A percentile compares a stretch with the other conserved stretches of the same genome.
phyloP scores from a whole-genome alignment of 2,329 filamentous ascomycete genomes.

The Alternaria atra region DNA sequence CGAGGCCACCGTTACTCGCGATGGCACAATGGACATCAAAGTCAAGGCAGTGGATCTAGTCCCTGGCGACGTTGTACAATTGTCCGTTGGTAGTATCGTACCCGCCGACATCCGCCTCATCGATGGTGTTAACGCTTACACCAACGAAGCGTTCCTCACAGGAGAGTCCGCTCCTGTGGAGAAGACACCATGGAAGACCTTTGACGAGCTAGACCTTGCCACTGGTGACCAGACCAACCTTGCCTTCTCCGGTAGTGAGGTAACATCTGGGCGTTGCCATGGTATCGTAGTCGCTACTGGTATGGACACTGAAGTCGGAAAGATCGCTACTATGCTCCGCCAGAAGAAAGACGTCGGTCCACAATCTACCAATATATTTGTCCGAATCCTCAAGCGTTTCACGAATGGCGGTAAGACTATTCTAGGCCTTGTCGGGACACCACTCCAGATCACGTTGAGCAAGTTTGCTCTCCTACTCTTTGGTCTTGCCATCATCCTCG shows the following conservation, averaged over 20 bases:
- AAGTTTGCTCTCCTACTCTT: constrained; percentile 70
- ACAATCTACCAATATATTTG: constrained; percentile 59
- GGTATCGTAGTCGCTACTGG: constrained; percentile 76
- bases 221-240: constrained; percentile 74
- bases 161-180: constrained; percentile 75
- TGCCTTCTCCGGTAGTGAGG: constrained; percentile 75
- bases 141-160: constrained; percentile 78
- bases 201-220: constrained; percentile 63
- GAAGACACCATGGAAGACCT: constrained; percentile 67
- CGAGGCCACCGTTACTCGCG: constrained; percentile 49
- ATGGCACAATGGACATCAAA: constrained; percentile 45
- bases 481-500: constrained; percentile 72
- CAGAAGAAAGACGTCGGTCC: constrained; percentile 63
- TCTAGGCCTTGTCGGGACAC: constrained; percentile 78
- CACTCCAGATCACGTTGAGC: constrained; percentile 83
- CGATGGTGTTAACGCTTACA: constrained; percentile 76
- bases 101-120: constrained; percentile 71
- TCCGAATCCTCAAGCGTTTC: constrained; percentile 40
- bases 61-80: constrained; percentile 51
- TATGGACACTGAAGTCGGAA: constrained; percentile 78
- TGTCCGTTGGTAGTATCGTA: constrained; percentile 67
- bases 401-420: constrained; percentile 57
- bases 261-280: constrained; percentile 73
- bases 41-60: constrained; percentile 52
- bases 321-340: constrained; percentile 75